Percentiles rank a stretch among this genome's conserved stretches.
These are phyloP conservation scores for Mychonastes homosphaera DNA, from an alignment of 139 green algal species.

Conservation along the genomic window DNA sequence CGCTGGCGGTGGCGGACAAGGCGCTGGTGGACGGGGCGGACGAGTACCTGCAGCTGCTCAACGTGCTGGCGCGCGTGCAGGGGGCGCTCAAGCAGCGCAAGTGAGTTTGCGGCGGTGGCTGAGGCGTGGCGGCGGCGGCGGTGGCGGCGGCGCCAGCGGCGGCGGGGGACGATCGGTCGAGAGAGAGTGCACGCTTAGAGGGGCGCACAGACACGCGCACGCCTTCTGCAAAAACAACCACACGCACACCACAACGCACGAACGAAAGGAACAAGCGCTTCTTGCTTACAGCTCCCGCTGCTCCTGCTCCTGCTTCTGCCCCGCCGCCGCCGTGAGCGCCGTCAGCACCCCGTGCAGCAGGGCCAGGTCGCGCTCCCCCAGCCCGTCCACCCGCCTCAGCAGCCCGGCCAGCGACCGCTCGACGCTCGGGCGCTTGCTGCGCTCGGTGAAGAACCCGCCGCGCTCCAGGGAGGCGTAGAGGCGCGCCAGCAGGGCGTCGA, in stretches of 20 bases:
- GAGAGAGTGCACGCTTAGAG: no score
- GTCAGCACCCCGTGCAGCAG: slow-evolving; percentile 15
- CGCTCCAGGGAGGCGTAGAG: slow-evolving; percentile 2
- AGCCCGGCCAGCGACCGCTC: slow-evolving; percentile 4
- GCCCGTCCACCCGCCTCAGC: slow-evolving; percentile 1
- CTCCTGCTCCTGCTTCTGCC: no score
- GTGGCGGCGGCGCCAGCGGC: no score
- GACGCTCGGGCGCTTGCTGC: slow-evolving; percentile 1
- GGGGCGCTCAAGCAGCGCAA: slow-evolving; percentile 11
- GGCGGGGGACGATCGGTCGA: no score
- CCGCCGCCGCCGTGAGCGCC: slow-evolving; percentile 1
- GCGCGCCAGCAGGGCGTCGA: slow-evolving; percentile 1
- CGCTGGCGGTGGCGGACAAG: slow-evolving; percentile 65
- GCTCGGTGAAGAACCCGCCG: slow-evolving; percentile 3
- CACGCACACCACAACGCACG: no score
- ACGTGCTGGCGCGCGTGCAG: slow-evolving; percentile 38
- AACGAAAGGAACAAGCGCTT: no score
- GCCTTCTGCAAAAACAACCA: no score
- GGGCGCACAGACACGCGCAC: no score
- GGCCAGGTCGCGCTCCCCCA: slow-evolving; percentile 7
- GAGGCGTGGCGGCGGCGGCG: no score
- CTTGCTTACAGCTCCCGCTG: no score
- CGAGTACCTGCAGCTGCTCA: slow-evolving; percentile 78
- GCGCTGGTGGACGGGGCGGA: slow-evolving; percentile 67
- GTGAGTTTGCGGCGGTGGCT: no score